Evolutionary conservation across 768 basidiomycete species (phyloP), one percentile per base, ranked within the genome.

Genomic region (Clitopilus hobsonii): DNA sequence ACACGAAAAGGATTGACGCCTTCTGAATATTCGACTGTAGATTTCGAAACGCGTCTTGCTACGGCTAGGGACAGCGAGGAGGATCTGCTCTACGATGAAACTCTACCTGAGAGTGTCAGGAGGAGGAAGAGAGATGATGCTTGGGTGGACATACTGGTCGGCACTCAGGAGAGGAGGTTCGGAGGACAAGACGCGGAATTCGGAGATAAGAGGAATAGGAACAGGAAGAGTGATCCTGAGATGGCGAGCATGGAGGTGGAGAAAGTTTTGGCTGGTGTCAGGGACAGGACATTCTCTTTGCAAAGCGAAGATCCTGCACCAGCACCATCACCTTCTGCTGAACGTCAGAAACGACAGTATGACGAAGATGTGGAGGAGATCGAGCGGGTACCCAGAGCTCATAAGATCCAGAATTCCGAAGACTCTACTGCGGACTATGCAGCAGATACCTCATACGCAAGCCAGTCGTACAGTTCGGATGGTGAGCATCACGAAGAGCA

Each of bases 111-210:
- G 58, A 58, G 67, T 45, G 72, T 71, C 58, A 74, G 72, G 72
- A 80, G 69, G 74, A 74, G 63, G 67, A 76, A 77, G 49, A 69
- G 78, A 30, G 85, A 89, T 51, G 91, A 93, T 63, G 89, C 89
- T 3, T 92, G 91, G 90, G 89, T 93, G 38, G 91, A 93, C 69
- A 93, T 93, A 38, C 70, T 92, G 8, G 89, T 93, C 1, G 84
- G 83, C 41, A 80, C 67, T 48, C 80, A 79, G 59, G 67, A 61
- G 29, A 70, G 84, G 38, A 69, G 84, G 38, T 67, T 86, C 64
- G 77, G 65, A 0, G 79, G 75, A 6, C 86, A 87, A 65, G 86
- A 86, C 49, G 81, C 72, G 3, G 60, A 71, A 57, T 53, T 70
- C 55, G 32, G 61, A 52, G 61, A 66, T 49, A 53, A 72, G 66